Conservation (phyloP, 345 rosid genomes). For the Cardamine occulta region DNA sequence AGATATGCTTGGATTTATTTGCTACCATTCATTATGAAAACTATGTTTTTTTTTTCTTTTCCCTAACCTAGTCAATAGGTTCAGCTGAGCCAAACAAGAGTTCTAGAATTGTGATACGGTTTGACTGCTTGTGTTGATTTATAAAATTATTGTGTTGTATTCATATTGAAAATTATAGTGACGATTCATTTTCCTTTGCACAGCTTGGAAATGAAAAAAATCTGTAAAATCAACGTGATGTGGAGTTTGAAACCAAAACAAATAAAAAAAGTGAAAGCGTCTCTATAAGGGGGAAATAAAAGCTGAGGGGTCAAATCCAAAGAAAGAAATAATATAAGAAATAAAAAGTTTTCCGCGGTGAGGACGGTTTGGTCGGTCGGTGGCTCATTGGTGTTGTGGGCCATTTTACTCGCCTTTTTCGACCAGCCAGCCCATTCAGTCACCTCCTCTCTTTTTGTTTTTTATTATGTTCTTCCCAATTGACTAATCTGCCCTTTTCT, state of each 20-base stretch:
- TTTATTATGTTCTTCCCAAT: not conserved
- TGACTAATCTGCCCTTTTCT: constrained; percentile 42
- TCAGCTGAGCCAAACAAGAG: not conserved
- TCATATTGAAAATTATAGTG: not conserved
- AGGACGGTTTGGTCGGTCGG: constrained; percentile 90
- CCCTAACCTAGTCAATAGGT: not conserved
- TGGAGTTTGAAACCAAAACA: constrained; percentile 19
- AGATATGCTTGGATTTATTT: not conserved
- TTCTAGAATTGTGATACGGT: not conserved
- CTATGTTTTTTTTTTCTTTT: not conserved
- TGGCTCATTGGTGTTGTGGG: constrained; percentile 43
- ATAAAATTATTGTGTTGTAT: not conserved
- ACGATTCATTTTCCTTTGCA: constrained; percentile 19
- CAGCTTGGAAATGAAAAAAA: not conserved
- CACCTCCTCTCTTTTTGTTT: constrained; percentile 40
- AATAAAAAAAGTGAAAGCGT: not conserved
- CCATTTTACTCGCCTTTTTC: constrained; percentile 47
- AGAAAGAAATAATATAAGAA: constrained; percentile 2
- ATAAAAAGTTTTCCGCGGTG: not conserved
- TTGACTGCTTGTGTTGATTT: not conserved
- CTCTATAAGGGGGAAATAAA: constrained; percentile 15
- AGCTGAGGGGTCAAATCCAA: constrained; percentile 43
- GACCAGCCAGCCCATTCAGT: constrained; percentile 45
- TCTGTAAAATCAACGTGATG: constrained; percentile 12
- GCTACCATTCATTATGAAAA: not conserved